Evolutionary conservation across 768 basidiomycete species (phyloP).

Genomic region (Russula sp.): DNA sequence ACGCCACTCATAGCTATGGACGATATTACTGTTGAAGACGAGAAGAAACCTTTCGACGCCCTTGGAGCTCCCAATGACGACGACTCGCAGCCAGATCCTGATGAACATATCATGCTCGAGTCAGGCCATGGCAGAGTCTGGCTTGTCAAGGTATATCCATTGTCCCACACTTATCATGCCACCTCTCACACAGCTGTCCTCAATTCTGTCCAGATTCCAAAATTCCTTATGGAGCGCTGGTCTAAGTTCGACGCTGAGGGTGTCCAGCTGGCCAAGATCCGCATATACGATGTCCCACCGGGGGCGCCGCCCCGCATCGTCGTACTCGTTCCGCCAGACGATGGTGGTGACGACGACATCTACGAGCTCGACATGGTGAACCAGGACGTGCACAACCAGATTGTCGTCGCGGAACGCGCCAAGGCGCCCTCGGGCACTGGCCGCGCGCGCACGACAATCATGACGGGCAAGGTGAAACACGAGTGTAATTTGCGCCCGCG

Average conservation of each 20-base stretch:
- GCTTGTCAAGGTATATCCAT: slow-evolving; percentile 70
- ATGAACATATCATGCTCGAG: slow-evolving; percentile 76
- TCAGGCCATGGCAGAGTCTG: slow-evolving; percentile 71
- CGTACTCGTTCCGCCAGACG: slow-evolving; percentile 58
- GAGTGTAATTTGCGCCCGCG: slow-evolving; percentile 69
- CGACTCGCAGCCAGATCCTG: slow-evolving; percentile 67
- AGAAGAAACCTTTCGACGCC: slow-evolving; percentile 68
- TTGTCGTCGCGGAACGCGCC: slow-evolving; percentile 77
- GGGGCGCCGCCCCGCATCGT: slow-evolving; percentile 54
- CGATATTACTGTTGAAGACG: slow-evolving; percentile 41
- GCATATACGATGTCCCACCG: slow-evolving; percentile 52
- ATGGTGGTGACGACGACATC: slow-evolving; percentile 47
- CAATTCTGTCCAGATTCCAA: slow-evolving; percentile 57
- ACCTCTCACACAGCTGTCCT: background rate
- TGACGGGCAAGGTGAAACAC: slow-evolving; percentile 77
- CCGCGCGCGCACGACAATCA: slow-evolving; percentile 68
- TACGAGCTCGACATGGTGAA: slow-evolving; percentile 90
- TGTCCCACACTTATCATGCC: background rate
- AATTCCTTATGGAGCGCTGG: slow-evolving; percentile 85
- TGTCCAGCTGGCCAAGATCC: slow-evolving; percentile 76
- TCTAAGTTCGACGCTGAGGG: slow-evolving; percentile 65
- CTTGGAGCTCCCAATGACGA: slow-evolving; percentile 46
- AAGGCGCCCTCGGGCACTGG: slow-evolving; percentile 49
- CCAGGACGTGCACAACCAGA: slow-evolving; percentile 76
- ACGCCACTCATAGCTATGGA: slow-evolving; percentile 22